Evolutionary conservation across 164 flowering plant species (phyloP), one percentile per base, ranked within the genome.

Genomic region (Vitis cinerea): DNA sequence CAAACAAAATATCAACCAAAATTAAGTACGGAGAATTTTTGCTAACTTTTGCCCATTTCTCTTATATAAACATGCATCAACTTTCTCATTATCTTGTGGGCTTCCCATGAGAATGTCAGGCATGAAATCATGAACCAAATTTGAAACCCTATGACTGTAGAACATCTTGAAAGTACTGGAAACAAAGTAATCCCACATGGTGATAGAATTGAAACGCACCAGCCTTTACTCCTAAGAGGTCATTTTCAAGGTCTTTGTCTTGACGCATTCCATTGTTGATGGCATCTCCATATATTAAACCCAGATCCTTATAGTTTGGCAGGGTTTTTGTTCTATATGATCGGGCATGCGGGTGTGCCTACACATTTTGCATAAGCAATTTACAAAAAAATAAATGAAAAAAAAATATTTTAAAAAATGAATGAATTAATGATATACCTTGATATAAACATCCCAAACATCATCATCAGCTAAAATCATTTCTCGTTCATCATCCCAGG

Each of bases 361-460:
- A 50, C 71, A 81, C n/a, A 62, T 58, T 56, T 13, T 65, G 59
- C 14, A 44, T 66, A 11, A 62, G 63, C 61, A 49, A 59, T 12
- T 51, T 51, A 50, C 12, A 49, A 58, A 4, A 10, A 7, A 49
- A 62, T 23, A 23, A 9, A 50, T 9, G 31, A 4, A 54, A 37
- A 37, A 37, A 37, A 23, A 68, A 37, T 6, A 4, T 37, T 37
- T 37, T 7, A 54, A 29, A 71, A 56, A 4, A 17, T 37, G 67
- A 49, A 16, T 50, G 47, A 50, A 27, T n/a, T 14, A n/a, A 63
- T 3, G 2, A 62, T 12, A 47, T 71, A 87, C 91, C 88, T 83
- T 87, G 69, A 77, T 80, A 78, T 81, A 85, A 71, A 81, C 78
- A 73, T 84, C 86, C 89, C 91, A 87, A 52, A 79, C 78, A 67